phyloP scores from a whole-genome alignment of 768 basidiomycete genomes.

The Cubamyces sp. region DNA sequence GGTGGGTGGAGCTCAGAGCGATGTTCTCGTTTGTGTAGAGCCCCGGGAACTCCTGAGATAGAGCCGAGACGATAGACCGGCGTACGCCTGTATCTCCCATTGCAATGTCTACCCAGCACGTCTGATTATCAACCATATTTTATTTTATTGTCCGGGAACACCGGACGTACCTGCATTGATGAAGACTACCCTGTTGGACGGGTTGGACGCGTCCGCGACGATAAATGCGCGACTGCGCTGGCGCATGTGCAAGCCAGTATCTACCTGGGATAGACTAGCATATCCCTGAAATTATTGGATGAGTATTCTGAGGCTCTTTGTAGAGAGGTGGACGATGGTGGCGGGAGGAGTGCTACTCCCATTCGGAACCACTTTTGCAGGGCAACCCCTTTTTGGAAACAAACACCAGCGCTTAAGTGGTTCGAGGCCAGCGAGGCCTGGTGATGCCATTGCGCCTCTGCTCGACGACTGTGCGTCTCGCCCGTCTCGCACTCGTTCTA shows the following conservation, averaged over 20 bases:
- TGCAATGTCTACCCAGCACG: slow-evolving; percentile 58
- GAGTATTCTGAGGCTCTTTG: neutral
- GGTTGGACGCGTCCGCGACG: slow-evolving; percentile 59
- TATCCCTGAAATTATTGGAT: slow-evolving; percentile 54
- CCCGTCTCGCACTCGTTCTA: neutral
- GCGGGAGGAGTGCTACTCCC: neutral
- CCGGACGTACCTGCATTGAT: slow-evolving; percentile 67
- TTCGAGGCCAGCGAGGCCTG: neutral
- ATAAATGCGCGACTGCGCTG: slow-evolving; percentile 80
- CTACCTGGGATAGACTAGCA: slow-evolving; percentile 64
- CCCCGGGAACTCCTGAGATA: slow-evolving; percentile 60
- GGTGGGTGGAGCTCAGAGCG: slow-evolving; percentile 76
- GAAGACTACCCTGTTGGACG: slow-evolving; percentile 68
- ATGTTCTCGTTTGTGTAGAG: slow-evolving; percentile 73
- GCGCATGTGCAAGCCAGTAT: slow-evolving; percentile 79
- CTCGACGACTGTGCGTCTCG: neutral
- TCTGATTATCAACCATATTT: neutral
- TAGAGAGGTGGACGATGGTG: neutral
- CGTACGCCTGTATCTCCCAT: slow-evolving; percentile 83
- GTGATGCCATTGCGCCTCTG: neutral
- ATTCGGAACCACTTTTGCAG: neutral
- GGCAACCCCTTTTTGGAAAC: neutral
- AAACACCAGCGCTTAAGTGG: neutral
- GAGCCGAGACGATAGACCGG: slow-evolving; percentile 62
- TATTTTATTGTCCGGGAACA: neutral